Percentiles rank a stretch among this genome's conserved stretches.
phyloP scores from a whole-genome alignment of 495 filamentous ascomycete species.

The Lasiosphaeria hispida region DNA sequence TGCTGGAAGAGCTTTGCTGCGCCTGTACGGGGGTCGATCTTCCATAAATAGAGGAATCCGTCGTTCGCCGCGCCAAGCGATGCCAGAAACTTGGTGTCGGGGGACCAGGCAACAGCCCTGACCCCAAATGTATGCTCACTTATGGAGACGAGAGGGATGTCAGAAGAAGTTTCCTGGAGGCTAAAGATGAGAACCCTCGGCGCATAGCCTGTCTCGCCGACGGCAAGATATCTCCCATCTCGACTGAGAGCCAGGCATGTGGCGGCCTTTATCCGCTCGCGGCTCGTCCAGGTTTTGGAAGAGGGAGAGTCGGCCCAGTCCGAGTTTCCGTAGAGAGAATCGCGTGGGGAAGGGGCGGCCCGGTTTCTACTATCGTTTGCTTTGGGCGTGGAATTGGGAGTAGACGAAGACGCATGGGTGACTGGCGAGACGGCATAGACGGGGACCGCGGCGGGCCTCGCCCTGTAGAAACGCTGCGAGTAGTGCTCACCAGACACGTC shows the following conservation, averaged over 20 bases:
- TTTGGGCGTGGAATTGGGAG: constrained; percentile 62
- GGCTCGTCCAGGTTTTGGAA: constrained; percentile 72
- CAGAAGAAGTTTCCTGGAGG: constrained; percentile 70
- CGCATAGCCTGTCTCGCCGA: constrained; percentile 94
- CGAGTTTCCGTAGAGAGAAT: constrained; percentile 46
- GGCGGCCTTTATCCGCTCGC: constrained; percentile 90
- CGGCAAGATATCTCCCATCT: constrained; percentile 83
- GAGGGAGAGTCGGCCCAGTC: constrained; percentile 60
- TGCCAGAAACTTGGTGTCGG: constrained; percentile 82
- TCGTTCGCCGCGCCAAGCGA: constrained; percentile 86
- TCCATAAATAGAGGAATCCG: constrained; percentile 92
- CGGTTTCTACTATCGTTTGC: constrained; percentile 62
- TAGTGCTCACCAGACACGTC: constrained; percentile 71
- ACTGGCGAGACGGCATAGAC: constrained; percentile 48
- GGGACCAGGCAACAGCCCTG: constrained; percentile 81
- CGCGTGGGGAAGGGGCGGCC: constrained; percentile 52
- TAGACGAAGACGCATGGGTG: constrained; percentile 34
- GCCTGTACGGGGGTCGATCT: constrained; percentile 77
- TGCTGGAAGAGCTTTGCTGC: constrained; percentile 83
- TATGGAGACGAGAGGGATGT: constrained; percentile 79
- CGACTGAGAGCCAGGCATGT: constrained; percentile 91
- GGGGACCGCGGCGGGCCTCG: constrained; percentile 73
- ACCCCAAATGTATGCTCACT: constrained; percentile 91
- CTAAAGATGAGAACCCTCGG: constrained; percentile 89
- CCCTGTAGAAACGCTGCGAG: constrained; percentile 85